Conservation (phyloP, 2,329 filamentous ascomycete species). For the Sclerotinia borealis region DNA sequence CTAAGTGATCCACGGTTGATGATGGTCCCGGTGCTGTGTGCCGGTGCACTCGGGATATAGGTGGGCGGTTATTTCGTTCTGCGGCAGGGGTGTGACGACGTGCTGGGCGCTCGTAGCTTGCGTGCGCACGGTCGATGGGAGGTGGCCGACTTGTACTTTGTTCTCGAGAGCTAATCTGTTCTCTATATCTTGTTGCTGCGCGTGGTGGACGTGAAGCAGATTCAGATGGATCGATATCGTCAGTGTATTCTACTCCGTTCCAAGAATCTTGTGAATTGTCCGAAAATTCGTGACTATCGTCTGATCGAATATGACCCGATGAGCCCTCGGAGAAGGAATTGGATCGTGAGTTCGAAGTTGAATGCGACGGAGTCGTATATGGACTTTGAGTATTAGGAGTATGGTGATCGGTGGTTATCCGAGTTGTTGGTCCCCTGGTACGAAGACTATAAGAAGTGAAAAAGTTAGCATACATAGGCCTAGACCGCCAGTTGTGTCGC, state of each 20-base stretch:
- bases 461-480: neutral
- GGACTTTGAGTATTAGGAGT: conserved; percentile 16
- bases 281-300: conserved; percentile 35
- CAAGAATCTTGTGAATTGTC: conserved; percentile 33
- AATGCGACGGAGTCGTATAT: conserved; percentile 24
- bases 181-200: conserved; percentile 24
- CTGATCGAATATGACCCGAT: conserved; percentile 30
- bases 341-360: conserved; percentile 23
- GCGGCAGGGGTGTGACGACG: conserved; percentile 32
- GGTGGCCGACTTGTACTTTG: conserved; percentile 32
- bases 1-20: conserved; percentile 58
- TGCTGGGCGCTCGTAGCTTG: conserved; percentile 28
- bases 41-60: conserved; percentile 38
- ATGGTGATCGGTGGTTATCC: conserved; percentile 23
- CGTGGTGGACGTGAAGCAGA: conserved; percentile 44
- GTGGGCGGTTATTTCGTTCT: conserved; percentile 32
- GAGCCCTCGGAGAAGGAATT: conserved; percentile 29
- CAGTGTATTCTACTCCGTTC: conserved; percentile 36
- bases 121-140: conserved; percentile 32
- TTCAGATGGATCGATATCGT: conserved; percentile 51
- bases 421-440: conserved; percentile 1
- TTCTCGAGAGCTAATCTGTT: conserved; percentile 12
- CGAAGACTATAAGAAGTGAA: neutral
- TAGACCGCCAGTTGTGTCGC: conserved; percentile 2
- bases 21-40: conserved; percentile 44